Base-by-base conservation (phyloP, 176 grass and related monocot genomes). In the Triticum monococcum region DNA sequence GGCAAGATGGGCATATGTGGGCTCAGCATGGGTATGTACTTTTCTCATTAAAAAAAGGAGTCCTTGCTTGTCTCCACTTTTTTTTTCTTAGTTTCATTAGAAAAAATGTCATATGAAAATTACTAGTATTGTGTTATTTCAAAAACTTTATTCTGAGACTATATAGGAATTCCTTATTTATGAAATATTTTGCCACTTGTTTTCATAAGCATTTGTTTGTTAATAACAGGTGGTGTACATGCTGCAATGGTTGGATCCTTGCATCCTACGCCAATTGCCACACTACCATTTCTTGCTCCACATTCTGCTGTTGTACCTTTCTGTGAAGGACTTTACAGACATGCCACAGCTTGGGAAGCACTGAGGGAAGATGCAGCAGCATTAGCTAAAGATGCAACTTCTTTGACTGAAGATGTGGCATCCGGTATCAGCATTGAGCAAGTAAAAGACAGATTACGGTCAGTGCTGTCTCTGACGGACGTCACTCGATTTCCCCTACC, bases 241-340 rank as follows among this genome's bases (percentile, higher is more conserved):
- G 97, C 97, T 88, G 97, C 97, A 50, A 96, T 99, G 97, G 97
- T 99, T 56, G 97, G 94, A 73, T 90, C 97, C 72, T 85, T 96
- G 56, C 94, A 98, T 77, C 97, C 97, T 77, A 91, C 90, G 18
- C 93, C 97, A 83, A 90, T 98, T 88, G 97, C 94, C 17, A 98
- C 94, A 10, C 87, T 98, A 38, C 97, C 97, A 64, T 98, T 98
- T 91, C 93, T 98, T 37, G 93, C 94, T 83, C 97, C 94, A 61
- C 94, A 98, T 68, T 98, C 92, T 77, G 94, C 97, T 26, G 97
- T 96, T 4, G 97, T 96, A 66, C 91, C 97, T 75, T 98, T 98
- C 75, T 98, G 92, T 84, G 94, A 98, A 48, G 94, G 97, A 14
- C 74, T 98, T 50, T 92, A 93, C 25, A 90, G 92, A 76, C 84